Evolutionary conservation across 768 basidiomycete genomes (phyloP).

Genomic region (Cantharellus anzutake): DNA sequence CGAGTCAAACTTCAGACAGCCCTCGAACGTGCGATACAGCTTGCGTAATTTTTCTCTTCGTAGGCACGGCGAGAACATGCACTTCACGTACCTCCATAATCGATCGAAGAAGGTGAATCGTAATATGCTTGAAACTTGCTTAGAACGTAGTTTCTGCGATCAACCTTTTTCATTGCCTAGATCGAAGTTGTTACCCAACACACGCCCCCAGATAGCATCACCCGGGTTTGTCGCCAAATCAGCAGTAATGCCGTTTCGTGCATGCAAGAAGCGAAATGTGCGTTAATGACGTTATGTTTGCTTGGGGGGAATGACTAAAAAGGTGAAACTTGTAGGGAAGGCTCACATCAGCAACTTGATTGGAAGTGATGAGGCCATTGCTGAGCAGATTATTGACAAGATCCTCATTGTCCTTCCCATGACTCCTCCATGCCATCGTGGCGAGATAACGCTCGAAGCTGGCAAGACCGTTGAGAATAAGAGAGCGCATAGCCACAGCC

Average conservation of each 20-base stretch:
- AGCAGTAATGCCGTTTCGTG: too few relatives aligned
- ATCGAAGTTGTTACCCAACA: background rate
- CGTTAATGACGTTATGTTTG: background rate
- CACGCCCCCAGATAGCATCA: background rate
- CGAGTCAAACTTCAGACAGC: background rate
- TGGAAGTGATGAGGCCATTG: constrained; percentile 35
- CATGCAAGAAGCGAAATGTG: too few relatives aligned
- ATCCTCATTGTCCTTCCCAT: constrained; percentile 47
- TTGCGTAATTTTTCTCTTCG: too few relatives aligned
- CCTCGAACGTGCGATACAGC: too few relatives aligned
- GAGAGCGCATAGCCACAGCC: too few relatives aligned
- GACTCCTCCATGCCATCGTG: constrained; percentile 69
- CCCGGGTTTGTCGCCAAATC: too few relatives aligned
- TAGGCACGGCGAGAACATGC: background rate
- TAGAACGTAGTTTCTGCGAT: constrained; percentile 49
- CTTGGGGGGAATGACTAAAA: background rate
- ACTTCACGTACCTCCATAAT: constrained; percentile 27
- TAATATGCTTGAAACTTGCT: constrained; percentile 37
- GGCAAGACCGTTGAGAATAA: too few relatives aligned
- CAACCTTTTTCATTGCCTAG: constrained; percentile 51
- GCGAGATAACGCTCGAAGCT: too few relatives aligned
- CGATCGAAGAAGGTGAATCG: constrained; percentile 42
- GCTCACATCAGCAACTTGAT: constrained; percentile 35
- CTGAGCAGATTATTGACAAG: constrained; percentile 48
- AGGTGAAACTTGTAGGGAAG: background rate